Base-by-base conservation (phyloP, 169 alveolate species). In the Hepatocystis sp. region DNA sequence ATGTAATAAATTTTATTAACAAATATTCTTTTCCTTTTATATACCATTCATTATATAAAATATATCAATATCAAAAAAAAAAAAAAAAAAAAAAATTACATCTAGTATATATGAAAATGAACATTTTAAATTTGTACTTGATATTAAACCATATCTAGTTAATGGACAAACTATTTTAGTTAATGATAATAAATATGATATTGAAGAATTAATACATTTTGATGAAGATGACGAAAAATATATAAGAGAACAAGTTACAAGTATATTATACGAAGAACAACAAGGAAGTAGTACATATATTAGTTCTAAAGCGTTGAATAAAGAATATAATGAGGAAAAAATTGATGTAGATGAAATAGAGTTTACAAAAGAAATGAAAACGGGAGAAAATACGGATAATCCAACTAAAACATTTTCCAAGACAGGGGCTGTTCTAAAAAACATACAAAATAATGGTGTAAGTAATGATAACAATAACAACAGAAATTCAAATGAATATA, bases 141-240 rank as follows among this genome's bases (percentile, higher is more conserved):
- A 60, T 51, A 36, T 76, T 17, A 55, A 56, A 3, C 4, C 13
- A 34, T 21, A 15, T 25, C 25, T 28, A 30, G 17, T 63, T 21
- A 61, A 34, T 23, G 60, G 61, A 8, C 55, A 53, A 17, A 21
- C 5, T 4, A 19, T 81, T 11, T 55, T 81, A 25, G 28, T 81
- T 49, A 81, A 81, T 39, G 42, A 81, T 81, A 81, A 81, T 42
- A 44, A 25, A 27, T 81, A 61, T 40, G 5, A 17, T 58, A 3
- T 13, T 19, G 78, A 76, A n/a, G 23, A 17, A 11, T 23, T 76
- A 4, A 46, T 44, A 17, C 19, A 44, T 13, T 39, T 63, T n/a
- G 76, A 76, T 25, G 88, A 76, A 49, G 63, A 61, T 81, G 84
- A 60, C 17, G 89, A 81, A 65, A 81, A 81, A 21, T 25, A 52